These are phyloP conservation scores for Parastagonospora nodorum DNA, from an alignment of 2,329 filamentous ascomycete species.

Conservation along the genomic window DNA sequence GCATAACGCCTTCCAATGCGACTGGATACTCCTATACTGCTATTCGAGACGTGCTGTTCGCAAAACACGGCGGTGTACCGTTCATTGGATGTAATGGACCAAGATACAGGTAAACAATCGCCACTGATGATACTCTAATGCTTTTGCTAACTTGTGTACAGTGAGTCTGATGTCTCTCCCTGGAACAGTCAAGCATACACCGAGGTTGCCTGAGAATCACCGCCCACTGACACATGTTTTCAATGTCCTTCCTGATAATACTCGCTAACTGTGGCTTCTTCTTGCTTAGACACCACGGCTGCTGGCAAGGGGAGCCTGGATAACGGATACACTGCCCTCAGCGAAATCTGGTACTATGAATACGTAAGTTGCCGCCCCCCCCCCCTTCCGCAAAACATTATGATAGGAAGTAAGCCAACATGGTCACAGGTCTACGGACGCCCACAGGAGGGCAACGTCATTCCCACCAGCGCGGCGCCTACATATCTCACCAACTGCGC, in stretches of 20 bases:
- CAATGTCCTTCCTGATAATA: no score
- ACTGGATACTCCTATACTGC: conserved; percentile 61
- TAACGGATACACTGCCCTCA: conserved; percentile 61
- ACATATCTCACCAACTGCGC: conserved; percentile 60
- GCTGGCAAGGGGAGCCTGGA: conserved; percentile 61
- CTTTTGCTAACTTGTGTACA: no score
- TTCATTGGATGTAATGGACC: conserved; percentile 68
- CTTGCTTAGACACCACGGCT: conserved; percentile 54
- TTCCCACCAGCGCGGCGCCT: conserved; percentile 56
- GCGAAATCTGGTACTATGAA: conserved; percentile 71
- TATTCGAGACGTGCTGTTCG: conserved; percentile 58
- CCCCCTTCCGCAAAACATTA: not conserved
- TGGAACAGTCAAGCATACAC: no score
- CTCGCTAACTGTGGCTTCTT: no score
- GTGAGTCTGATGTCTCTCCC: no score
- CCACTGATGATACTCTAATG: no score
- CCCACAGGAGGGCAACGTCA: conserved; percentile 58
- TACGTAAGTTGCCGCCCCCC: conserved; percentile 49
- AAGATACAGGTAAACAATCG: conserved; percentile 50
- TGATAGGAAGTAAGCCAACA: not conserved
- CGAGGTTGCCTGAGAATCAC: no score
- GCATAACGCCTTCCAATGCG: conserved; percentile 63
- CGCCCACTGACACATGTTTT: no score
- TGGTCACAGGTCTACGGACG: conserved; percentile 52
- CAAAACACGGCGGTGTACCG: conserved; percentile 59